A percentile compares a stretch with the other conserved stretches of the same genome.
Evolutionary conservation across 805 yeast genomes (phyloP).

Genomic region (Pichia sporocuriosa): DNA sequence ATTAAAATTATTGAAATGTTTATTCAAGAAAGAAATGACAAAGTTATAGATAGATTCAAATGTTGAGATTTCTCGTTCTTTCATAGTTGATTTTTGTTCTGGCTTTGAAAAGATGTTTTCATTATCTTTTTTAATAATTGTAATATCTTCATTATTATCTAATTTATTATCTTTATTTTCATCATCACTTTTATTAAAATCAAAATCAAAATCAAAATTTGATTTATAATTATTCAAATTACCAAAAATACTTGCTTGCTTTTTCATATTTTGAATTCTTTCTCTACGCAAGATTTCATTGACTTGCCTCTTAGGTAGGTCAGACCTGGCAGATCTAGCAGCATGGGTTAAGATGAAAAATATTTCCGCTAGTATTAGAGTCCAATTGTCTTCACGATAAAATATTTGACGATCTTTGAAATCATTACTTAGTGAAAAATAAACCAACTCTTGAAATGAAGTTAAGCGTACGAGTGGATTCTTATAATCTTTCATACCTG

Average conservation of each 20-base stretch:
- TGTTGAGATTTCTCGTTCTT: neutral
- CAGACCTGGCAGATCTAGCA: conserved; percentile 21
- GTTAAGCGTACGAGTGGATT: conserved; percentile 46
- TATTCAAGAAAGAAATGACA: neutral
- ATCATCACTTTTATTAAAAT: neutral
- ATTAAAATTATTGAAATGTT: neutral
- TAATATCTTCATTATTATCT: conserved; percentile 1
- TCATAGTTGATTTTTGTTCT: no score
- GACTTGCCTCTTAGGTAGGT: conserved; percentile 13
- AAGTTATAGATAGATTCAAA: neutral
- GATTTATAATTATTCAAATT: conserved; percentile 18
- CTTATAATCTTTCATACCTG: conserved; percentile 52
- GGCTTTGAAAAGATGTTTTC: neutral
- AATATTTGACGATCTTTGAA: conserved; percentile 44
- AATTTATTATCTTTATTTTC: neutral
- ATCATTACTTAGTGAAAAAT: conserved; percentile 46
- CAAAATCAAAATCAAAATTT: conserved; percentile 6
- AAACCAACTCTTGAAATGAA: conserved; percentile 72
- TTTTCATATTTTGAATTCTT: conserved; percentile 1
- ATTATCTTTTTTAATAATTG: conserved; percentile 2
- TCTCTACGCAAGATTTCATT: conserved; percentile 1
- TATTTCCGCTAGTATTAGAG: conserved; percentile 54
- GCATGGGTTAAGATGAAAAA: conserved; percentile 42
- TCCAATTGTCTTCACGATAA: conserved; percentile 47
- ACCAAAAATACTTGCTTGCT: conserved; percentile 21